Percentiles rank a stretch among this genome's conserved stretches.
Conservation (phyloP, 192 early-diverging fungal genomes). For the Chytriomyces sp. region DNA sequence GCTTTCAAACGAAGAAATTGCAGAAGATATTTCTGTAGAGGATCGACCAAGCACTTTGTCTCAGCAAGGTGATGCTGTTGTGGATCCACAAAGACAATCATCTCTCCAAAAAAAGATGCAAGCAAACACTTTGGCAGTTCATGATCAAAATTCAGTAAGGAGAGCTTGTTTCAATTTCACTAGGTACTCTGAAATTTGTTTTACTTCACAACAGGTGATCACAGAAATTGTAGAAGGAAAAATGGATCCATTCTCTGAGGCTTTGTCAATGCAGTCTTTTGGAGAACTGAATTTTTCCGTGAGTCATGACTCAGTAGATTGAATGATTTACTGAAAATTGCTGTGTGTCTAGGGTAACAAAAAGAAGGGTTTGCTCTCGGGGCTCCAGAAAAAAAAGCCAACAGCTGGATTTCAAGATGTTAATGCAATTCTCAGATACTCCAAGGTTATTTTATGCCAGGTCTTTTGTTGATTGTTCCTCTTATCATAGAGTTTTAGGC, state of each 20-base stretch:
- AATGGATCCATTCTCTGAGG: slow-evolving; percentile 26
- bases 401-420: slow-evolving; percentile 25
- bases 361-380: slow-evolving; percentile 10
- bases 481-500: no score
- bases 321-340: not conserved
- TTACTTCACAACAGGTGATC: not conserved
- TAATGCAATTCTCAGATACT: slow-evolving; percentile 39
- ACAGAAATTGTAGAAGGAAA: slow-evolving; percentile 6
- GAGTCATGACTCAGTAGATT: not conserved
- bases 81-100: no score
- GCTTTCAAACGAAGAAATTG: slow-evolving; percentile 21
- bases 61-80: no score
- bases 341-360: not conserved
- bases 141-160: not conserved
- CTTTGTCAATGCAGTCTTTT: slow-evolving; percentile 21
- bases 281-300: slow-evolving; percentile 28
- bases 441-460: slow-evolving; percentile 33
- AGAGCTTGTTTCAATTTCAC: not conserved
- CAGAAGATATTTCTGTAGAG: not conserved
- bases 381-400: slow-evolving; percentile 4
- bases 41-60: not conserved
- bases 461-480: no score
- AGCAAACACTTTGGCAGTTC: not conserved
- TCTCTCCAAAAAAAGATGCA: not conserved
- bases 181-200: not conserved